phyloP scores from a whole-genome alignment of 1,284 basidiomycete genomes.

The Sanghuangporus sanghuang region DNA sequence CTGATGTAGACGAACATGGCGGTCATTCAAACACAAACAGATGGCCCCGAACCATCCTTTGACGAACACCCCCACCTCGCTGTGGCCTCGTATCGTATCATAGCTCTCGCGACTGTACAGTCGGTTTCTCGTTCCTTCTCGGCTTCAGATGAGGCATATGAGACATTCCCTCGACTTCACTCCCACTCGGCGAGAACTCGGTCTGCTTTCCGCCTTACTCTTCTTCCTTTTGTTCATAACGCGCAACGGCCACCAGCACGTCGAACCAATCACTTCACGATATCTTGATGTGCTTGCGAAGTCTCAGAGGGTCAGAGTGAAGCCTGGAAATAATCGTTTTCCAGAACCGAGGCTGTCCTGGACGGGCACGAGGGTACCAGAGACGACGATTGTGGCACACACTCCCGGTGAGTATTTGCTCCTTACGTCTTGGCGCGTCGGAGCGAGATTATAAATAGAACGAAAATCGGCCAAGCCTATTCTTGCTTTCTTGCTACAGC shows the following conservation, averaged over 20 bases:
- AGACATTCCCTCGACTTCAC: background rate
- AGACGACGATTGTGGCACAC: constrained; percentile 13
- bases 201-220: background rate
- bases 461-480: no score
- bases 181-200: constrained; percentile 6
- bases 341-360: constrained; percentile 8
- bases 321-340: background rate
- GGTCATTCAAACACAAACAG: no score
- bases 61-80: background rate
- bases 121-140: no score
- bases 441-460: no score
- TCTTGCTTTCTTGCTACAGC: no score
- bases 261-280: no score
- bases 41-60: no score
- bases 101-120: no score
- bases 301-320: no score
- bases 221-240: constrained; percentile 3
- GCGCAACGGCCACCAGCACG: background rate
- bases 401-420: constrained; percentile 10
- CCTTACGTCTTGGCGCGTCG: no score
- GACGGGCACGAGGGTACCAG: background rate
- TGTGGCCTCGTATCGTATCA: background rate
- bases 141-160: background rate
- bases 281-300: no score
- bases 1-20: no score